phyloP scores from a whole-genome alignment of 2,329 filamentous ascomycete genomes.

The Monilinia laxa region DNA sequence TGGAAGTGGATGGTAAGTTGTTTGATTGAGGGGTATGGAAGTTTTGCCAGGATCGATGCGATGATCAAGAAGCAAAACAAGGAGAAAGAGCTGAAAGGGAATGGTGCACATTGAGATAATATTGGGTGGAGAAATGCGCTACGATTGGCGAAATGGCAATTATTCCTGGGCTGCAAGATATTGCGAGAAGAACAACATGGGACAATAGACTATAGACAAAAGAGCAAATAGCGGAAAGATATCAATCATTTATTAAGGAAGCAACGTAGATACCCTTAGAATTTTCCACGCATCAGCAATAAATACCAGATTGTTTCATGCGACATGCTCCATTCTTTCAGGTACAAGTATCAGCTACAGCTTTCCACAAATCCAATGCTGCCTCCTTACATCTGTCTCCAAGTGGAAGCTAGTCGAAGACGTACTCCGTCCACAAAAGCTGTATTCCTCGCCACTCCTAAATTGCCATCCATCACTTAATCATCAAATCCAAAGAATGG shows the following conservation, averaged over 20 bases:
- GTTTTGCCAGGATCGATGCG: slow-evolving; percentile 53
- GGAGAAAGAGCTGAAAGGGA: slow-evolving; percentile 40
- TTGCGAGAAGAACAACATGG: background rate
- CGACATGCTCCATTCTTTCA: background rate
- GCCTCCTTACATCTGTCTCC: background rate
- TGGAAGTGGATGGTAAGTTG: slow-evolving; percentile 53
- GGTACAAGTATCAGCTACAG: background rate
- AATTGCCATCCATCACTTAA: background rate
- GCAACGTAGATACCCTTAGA: background rate
- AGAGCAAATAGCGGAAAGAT: background rate
- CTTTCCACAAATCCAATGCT: background rate
- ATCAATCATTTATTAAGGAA: background rate
- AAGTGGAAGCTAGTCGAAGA: background rate
- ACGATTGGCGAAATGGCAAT: background rate
- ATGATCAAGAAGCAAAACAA: slow-evolving; percentile 47
- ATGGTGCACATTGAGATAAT: slow-evolving; percentile 9
- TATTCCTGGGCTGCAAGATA: background rate
- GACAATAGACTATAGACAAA: background rate
- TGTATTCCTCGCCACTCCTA: background rate
- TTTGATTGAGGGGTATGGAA: slow-evolving; percentile 54
- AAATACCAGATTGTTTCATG: background rate
- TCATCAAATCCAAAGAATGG: background rate
- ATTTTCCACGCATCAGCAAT: background rate
- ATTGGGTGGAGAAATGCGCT: background rate
- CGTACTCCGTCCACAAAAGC: too few species aligned